A percentile compares a stretch with the other conserved stretches of the same genome.
phyloP scores from a whole-genome alignment of 371 early-diverging fungal species.

The Mucor piriformis region DNA sequence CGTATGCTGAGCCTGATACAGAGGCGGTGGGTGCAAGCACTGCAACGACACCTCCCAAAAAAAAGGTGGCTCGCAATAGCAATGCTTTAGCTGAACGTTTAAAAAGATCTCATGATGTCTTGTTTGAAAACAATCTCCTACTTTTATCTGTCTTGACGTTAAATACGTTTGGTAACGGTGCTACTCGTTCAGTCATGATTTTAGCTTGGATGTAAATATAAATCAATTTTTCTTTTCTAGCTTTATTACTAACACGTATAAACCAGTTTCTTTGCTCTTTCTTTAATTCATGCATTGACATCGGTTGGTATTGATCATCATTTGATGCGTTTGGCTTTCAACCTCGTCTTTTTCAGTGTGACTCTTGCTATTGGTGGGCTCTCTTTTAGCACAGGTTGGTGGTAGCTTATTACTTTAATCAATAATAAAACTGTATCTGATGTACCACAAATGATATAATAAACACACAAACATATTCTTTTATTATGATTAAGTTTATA shows the following conservation, averaged over 20 bases:
- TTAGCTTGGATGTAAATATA: constrained; percentile 31
- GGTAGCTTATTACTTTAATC: not conserved
- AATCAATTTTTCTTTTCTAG: not conserved
- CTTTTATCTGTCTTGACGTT: constrained; percentile 35
- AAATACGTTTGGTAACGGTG: constrained; percentile 33
- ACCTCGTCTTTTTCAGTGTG: constrained; percentile 19
- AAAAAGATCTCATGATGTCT: constrained; percentile 29
- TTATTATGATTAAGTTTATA: not conserved
- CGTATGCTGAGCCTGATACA: constrained; percentile 12
- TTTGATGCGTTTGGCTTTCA: constrained; percentile 21
- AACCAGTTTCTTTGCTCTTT: constrained; percentile 28
- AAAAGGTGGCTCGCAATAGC: too few species aligned
- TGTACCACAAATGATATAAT: too few species aligned
- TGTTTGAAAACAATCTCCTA: constrained; percentile 41
- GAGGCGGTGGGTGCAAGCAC: constrained; percentile 32
- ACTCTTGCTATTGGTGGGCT: constrained; percentile 36
- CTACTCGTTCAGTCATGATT: constrained; percentile 33
- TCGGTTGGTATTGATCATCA: constrained; percentile 16
- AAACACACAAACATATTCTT: too few species aligned
- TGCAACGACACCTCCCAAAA: too few species aligned
- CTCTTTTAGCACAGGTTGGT: constrained; percentile 26
- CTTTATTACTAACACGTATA: too few species aligned
- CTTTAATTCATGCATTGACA: constrained; percentile 20
- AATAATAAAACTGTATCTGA: too few species aligned
- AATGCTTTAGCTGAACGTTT: constrained; percentile 12